phyloP scores from a whole-genome alignment of 352 stramenopile species.

The Phytopythium kandeliae region DNA sequence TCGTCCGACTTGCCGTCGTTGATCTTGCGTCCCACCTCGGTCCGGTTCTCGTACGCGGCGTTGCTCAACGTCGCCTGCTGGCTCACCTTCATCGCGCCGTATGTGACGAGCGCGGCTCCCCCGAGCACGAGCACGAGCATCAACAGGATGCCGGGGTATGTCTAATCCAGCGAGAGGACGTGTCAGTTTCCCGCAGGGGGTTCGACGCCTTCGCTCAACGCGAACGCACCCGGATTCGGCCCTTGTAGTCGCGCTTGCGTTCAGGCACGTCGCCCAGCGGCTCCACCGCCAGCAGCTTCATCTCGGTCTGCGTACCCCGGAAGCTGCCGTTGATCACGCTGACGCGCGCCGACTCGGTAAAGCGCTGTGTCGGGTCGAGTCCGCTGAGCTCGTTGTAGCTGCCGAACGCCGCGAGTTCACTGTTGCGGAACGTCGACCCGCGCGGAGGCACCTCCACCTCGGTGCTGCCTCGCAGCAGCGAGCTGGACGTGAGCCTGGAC shows the following conservation, averaged over 20 bases:
- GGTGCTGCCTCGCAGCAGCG: conserved; percentile 1
- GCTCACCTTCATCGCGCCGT: conserved; percentile 31
- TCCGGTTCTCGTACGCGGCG: conserved; percentile 20
- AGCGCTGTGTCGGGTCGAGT: conserved; percentile 11
- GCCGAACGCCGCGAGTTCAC: conserved; percentile 18
- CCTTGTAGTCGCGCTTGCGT: conserved; percentile 60
- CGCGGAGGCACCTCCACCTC: conserved; percentile 3
- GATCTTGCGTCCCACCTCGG: conserved; percentile 26
- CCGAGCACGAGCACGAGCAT: conserved; percentile 34
- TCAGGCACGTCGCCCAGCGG: conserved; percentile 32
- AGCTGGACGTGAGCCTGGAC: background rate
- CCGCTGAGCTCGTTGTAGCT: conserved; percentile 6
- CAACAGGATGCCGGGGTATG: conserved; percentile 52
- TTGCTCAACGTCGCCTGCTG: conserved; percentile 19
- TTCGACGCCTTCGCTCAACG: too few species aligned
- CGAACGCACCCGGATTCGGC: conserved; percentile 40
- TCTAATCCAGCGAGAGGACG: conserved; percentile 9
- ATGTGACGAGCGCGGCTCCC: conserved; percentile 39
- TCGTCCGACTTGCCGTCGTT: conserved; percentile 28
- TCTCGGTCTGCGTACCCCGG: conserved; percentile 44
- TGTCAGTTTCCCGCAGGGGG: background rate
- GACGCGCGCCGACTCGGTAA: conserved; percentile 27
- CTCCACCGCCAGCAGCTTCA: conserved; percentile 52
- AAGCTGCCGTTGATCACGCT: conserved; percentile 10
- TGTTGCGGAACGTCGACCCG: conserved; percentile 40